Evolutionary conservation across 106 monocot species (phyloP).

Genomic region (Posidonia australis): DNA sequence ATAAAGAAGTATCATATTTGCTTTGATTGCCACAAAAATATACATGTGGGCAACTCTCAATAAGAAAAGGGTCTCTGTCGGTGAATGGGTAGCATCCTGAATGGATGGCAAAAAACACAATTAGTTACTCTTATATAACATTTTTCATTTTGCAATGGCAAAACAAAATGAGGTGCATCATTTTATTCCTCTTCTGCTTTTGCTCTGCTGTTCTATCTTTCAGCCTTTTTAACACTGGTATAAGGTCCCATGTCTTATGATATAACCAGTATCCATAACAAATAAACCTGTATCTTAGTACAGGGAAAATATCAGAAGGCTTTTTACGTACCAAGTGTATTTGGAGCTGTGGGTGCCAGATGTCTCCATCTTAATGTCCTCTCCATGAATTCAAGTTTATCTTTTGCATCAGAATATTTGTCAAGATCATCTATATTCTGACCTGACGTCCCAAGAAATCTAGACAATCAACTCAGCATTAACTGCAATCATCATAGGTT

Average conservation of each 20-base stretch:
- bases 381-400: constrained; percentile 82
- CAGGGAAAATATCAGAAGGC: neutral
- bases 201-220: no score
- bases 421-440: constrained; percentile 92
- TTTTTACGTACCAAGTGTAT: constrained; percentile 67
- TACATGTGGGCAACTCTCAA: constrained; percentile 86
- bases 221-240: no score
- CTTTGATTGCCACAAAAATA: constrained; percentile 93
- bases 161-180: no score
- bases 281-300: neutral
- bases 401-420: constrained; percentile 78
- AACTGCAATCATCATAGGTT: neutral
- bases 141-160: neutral
- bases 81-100: constrained; percentile 92
- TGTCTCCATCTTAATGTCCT: constrained; percentile 97
- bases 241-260: no score
- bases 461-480: no score
- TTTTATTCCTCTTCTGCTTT: no score
- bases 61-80: constrained; percentile 80
- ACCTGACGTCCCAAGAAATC: constrained; percentile 96
- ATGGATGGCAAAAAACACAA: neutral
- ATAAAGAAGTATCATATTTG: constrained; percentile 49
- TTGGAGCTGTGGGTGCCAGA: constrained; percentile 91
- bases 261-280: neutral
- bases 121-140: neutral